Evolutionary conservation across 306 rosid species (phyloP), one percentile per base, ranked within the genome.

Genomic region (Aeschynomene evenia): DNA sequence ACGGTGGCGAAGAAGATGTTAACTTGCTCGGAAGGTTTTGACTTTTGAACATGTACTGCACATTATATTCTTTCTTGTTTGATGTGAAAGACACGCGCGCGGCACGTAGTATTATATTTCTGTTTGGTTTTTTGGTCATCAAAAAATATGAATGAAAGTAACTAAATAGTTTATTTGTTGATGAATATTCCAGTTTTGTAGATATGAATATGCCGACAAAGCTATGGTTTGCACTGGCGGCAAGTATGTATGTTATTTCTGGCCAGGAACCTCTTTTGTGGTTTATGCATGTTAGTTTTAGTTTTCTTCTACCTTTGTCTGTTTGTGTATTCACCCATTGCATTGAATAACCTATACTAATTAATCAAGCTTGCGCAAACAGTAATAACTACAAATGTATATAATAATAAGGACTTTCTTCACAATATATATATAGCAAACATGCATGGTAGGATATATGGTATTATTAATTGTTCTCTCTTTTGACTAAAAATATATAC

Each of bases 1-100:
- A 28, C 5, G 82, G 84, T 70, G 92, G 91, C 86, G 70, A 77
- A 57, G 48, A 82, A 70, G 20, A 16, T 29, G 86, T 21, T 45
- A 2, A 13, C 14, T 9, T 5, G 20, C 20, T 5, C 26, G 7
- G 9, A 19, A 23, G 43, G 8, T 3, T 48, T 33, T 16, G 23
- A 39, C 55, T 8, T 65, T 16, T 69, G 20, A 23, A 66, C 7
- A 33, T 7, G 1, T 33, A 33, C 37, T n/a, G n/a, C n/a, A n/a
- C n/a, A n/a, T n/a, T n/a, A n/a, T n/a, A n/a, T n/a, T 40, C 46
- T 9, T 40, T 2, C 7, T 40, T 40, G 46, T 40, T 40, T 40
- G 15, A 10, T 40, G 3, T n/a, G 46, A 2, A 40, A 40, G 11
- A 0, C 46, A 12, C n/a, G n/a, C n/a, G n/a, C n/a, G n/a, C n/a